Conservation (phyloP, 179 eudicot species). For the Gypsophila paniculata region DNA sequence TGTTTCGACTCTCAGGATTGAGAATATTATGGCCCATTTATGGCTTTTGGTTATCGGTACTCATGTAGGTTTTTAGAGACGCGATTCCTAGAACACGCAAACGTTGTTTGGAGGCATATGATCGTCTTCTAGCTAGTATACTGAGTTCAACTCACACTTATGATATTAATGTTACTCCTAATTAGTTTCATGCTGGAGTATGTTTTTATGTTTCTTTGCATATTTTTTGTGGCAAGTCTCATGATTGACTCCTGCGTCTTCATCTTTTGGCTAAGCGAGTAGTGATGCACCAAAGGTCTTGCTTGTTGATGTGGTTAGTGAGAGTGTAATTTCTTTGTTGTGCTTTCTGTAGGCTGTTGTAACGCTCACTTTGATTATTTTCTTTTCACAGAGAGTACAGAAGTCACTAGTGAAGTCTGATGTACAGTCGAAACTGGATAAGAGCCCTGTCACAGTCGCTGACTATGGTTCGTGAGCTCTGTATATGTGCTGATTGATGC, state of each 20-base stretch:
- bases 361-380: slow-evolving; percentile 4
- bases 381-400: slow-evolving; percentile 72
- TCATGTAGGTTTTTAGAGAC: neutral
- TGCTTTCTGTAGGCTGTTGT: neutral
- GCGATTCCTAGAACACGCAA: neutral
- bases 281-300: neutral
- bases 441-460: slow-evolving; percentile 93
- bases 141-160: neutral
- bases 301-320: neutral
- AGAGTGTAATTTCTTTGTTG: neutral
- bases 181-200: neutral
- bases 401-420: slow-evolving; percentile 80
- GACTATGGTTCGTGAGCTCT: slow-evolving; percentile 70
- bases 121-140: neutral
- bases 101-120: neutral
- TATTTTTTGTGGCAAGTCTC: neutral
- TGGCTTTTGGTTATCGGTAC: no score
- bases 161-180: neutral
- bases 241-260: neutral
- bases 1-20: neutral
- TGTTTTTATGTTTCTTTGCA: neutral
- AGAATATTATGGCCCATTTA: neutral
- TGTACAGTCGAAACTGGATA: slow-evolving; percentile 93
- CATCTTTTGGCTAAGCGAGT: neutral
- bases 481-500: neutral